A percentile compares a stretch with the other conserved stretches of the same genome.
Evolutionary conservation across 768 basidiomycete genomes (phyloP).

Genomic region (Suillus variegatus): DNA sequence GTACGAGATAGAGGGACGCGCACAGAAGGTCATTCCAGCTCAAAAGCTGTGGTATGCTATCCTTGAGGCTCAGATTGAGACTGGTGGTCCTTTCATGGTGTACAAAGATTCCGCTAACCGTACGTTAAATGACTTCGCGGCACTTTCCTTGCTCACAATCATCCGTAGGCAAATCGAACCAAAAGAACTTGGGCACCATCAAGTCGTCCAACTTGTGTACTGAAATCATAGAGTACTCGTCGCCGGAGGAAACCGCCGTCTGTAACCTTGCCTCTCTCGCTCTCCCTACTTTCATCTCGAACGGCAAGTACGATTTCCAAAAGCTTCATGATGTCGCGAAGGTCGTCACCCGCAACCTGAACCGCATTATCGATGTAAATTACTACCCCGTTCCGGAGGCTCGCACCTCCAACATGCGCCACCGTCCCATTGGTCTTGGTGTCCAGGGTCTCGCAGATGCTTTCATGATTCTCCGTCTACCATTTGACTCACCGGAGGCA

Average conservation of each 20-base stretch:
- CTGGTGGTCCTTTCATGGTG: slow-evolving; percentile 98
- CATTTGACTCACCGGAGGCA: slow-evolving; percentile 89
- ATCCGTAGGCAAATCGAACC: slow-evolving; percentile 89
- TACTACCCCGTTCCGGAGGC: slow-evolving; percentile 95
- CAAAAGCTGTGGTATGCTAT: slow-evolving; percentile 99
- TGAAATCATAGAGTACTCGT: slow-evolving; percentile 97
- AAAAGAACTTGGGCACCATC: slow-evolving; percentile 97
- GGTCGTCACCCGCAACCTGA: slow-evolving; percentile 91
- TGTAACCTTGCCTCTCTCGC: slow-evolving; percentile 99
- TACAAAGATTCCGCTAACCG: slow-evolving; percentile 97
- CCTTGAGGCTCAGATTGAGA: slow-evolving; percentile 96
- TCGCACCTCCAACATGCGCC: slow-evolving; percentile 90
- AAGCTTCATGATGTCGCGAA: slow-evolving; percentile 93
- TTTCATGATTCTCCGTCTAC: slow-evolving; percentile 96
- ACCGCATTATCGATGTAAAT: slow-evolving; percentile 92
- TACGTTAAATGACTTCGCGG: slow-evolving; percentile 38
- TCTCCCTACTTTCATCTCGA: slow-evolving; percentile 85
- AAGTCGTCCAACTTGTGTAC: slow-evolving; percentile 99
- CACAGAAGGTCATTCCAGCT: slow-evolving; percentile 81
- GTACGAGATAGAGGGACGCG: slow-evolving; percentile 90
- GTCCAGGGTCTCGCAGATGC: slow-evolving; percentile 98
- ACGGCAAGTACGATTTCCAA: slow-evolving; percentile 89
- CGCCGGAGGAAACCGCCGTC: slow-evolving; percentile 96
- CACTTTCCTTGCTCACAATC: slow-evolving; percentile 1
- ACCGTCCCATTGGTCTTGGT: slow-evolving; percentile 96